Evolutionary conservation across 2,329 filamentous ascomycete genomes (phyloP).

Genomic region (Aureobasidium namibiae): DNA sequence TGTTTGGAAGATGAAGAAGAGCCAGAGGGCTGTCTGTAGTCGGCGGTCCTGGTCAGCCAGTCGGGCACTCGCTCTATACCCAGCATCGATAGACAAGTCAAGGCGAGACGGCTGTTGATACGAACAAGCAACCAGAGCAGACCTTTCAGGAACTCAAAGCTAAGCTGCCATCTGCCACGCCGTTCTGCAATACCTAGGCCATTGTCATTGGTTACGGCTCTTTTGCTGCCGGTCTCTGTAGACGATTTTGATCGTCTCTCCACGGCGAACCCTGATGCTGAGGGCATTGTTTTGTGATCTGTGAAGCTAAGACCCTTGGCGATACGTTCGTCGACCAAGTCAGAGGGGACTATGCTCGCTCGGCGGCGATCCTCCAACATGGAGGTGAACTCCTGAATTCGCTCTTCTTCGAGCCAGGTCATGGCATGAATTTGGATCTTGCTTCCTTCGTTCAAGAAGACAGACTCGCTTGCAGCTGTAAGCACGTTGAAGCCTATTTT

Average conservation of each 20-base stretch:
- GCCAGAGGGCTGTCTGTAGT: slow-evolving; percentile 25
- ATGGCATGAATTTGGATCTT: slow-evolving; percentile 62
- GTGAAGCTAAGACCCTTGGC: slow-evolving; percentile 28
- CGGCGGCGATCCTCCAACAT: slow-evolving; percentile 32
- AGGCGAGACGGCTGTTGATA: slow-evolving; percentile 47
- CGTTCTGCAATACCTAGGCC: slow-evolving; percentile 75
- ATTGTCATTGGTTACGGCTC: slow-evolving; percentile 33
- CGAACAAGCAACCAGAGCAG: slow-evolving; percentile 60
- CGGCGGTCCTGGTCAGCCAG: slow-evolving; percentile 52
- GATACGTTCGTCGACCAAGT: slow-evolving; percentile 35
- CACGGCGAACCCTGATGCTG: slow-evolving; percentile 51
- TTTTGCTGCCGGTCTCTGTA: slow-evolving; percentile 18
- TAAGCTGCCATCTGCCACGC: slow-evolving; percentile 70
- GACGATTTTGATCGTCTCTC: slow-evolving; percentile 49
- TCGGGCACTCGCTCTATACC: slow-evolving; percentile 55
- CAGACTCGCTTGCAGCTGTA: slow-evolving; percentile 89
- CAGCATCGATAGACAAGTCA: slow-evolving; percentile 48
- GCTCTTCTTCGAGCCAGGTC: slow-evolving; percentile 89
- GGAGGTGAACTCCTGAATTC: slow-evolving; percentile 60
- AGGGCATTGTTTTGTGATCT: slow-evolving; percentile 26
- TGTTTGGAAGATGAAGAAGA: slow-evolving; percentile 12
- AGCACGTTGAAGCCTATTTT: slow-evolving; percentile 81
- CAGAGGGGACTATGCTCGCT: slow-evolving; percentile 31
- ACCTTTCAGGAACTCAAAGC: slow-evolving; percentile 64
- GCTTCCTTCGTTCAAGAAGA: slow-evolving; percentile 86